These are phyloP conservation scores for Neurospora cerealis DNA, from an alignment of 495 filamentous ascomycete species.

Conservation along the genomic window DNA sequence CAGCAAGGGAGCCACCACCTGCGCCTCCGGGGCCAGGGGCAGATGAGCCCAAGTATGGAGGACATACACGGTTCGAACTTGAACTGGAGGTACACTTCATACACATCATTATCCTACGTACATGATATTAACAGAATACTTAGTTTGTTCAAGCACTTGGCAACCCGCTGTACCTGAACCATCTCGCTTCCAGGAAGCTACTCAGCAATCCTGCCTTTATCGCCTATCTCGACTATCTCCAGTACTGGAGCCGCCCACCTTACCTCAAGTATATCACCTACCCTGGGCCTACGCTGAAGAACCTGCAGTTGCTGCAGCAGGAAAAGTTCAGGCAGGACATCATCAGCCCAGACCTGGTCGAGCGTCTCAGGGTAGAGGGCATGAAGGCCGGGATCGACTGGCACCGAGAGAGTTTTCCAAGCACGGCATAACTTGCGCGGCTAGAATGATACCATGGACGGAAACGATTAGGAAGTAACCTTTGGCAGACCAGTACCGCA, in stretches of 20 bases:
- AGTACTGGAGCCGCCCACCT: constrained; percentile 74
- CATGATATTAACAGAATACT: background rate
- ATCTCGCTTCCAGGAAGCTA: constrained; percentile 60
- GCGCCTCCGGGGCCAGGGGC: constrained; percentile 9
- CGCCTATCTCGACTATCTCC: constrained; percentile 73
- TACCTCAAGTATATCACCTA: constrained; percentile 75
- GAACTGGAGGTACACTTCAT: constrained; percentile 53
- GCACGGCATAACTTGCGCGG: background rate
- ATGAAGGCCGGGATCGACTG: constrained; percentile 38
- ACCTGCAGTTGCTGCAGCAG: constrained; percentile 73
- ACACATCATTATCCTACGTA: background rate
- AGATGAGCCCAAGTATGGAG: constrained; percentile 46
- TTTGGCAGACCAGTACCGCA: background rate
- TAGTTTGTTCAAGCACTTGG: constrained; percentile 82
- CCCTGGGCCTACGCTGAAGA: constrained; percentile 72
- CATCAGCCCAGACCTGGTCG: constrained; percentile 61
- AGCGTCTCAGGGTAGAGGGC: constrained; percentile 50
- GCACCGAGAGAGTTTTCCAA: constrained; percentile 28
- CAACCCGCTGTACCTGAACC: constrained; percentile 75
- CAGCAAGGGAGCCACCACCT: constrained; percentile 21
- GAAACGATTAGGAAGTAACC: background rate
- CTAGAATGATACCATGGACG: background rate
- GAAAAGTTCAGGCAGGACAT: constrained; percentile 76
- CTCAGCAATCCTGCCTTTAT: constrained; percentile 59
- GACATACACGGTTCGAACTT: constrained; percentile 61